Conservation (phyloP, 352 stramenopile species). For the Pythium periplocum region DNA sequence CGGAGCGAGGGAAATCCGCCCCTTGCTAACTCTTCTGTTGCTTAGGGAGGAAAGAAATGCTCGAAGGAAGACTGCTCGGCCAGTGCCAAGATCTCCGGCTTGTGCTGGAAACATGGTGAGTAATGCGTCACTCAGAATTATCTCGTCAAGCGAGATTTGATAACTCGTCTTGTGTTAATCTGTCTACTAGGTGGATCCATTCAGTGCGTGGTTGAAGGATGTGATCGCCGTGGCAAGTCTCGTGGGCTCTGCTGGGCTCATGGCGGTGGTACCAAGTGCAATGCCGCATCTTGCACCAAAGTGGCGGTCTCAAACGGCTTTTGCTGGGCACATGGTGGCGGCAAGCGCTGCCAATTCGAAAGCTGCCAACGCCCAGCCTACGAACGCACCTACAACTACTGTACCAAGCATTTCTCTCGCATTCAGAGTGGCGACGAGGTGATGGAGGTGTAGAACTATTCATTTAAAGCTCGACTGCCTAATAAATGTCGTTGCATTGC, state of each 20-base stretch:
- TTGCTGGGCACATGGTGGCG: conserved; percentile 34
- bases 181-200: conserved; percentile 25
- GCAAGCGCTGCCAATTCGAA: conserved; percentile 27
- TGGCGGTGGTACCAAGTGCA: conserved; percentile 36
- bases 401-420: conserved; percentile 37
- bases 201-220: conserved; percentile 33
- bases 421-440: conserved; percentile 11
- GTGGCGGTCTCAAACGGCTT: conserved; percentile 32
- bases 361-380: conserved; percentile 33
- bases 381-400: conserved; percentile 36
- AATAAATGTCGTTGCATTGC: too few species aligned
- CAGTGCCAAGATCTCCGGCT: conserved; percentile 31
- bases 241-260: conserved; percentile 43
- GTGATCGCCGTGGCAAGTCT: conserved; percentile 30
- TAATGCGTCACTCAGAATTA: neutral
- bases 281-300: conserved; percentile 17
- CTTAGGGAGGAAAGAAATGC: conserved; percentile 36
- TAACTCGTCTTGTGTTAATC: neutral
- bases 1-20: neutral
- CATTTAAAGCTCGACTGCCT: neutral
- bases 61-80: conserved; percentile 21
- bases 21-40: conserved; percentile 4
- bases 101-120: conserved; percentile 36
- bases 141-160: neutral
- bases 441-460: conserved; percentile 4